Base-by-base conservation (phyloP, 108 stramenopile species). In the Cyclotella choctawhatcheeana region DNA sequence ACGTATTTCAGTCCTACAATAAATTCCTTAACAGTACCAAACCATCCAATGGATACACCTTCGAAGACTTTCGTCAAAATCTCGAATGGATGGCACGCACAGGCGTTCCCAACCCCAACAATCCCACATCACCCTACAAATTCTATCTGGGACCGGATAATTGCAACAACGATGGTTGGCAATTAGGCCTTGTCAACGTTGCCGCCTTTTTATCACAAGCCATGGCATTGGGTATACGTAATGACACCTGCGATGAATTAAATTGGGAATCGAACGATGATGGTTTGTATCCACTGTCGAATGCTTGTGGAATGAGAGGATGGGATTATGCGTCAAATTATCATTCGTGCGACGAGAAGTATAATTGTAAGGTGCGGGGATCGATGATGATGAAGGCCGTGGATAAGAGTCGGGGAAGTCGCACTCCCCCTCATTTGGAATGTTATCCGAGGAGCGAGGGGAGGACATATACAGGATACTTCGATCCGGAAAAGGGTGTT, bases 271-370 rank as follows among this genome's bases (percentile, higher is more conserved):
- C 29, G 29, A 33, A 48, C 1, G 24, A 18, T 5, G 17, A 16
- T 44, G 69, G 58, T n/a, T 24, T 59, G 4, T 79, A 79, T 34
- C 78, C 78, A 20, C 29, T 79, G 16, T 60, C 58, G 44, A 79
- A 79, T 60, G 72, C 78, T 5, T 79, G 78, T 51, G 78, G 78
- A 1, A 64, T 67, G 31, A 24, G 54, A 16, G 64, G 71, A 29
- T 66, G 47, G 35, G 47, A 59, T 5, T 73, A 79, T 34, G 14
- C 30, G 1, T 2, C 43, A 53, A 2, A 45, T 25, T 0, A 71
- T 65, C 77, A 73, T 7, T 30, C 33, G 43, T 18, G 17, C 2
- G 60, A 24, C 43, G 60, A 18, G n/a, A 33, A 53, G 40, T 59
- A 67, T 26, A 56, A 33, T 22, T 75, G 74, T 53, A 18, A 20